Evolutionary conservation across 2,329 filamentous ascomycete genomes (phyloP), one percentile per base, ranked within the genome.

Genomic region (Aspergillus aculeatus): DNA sequence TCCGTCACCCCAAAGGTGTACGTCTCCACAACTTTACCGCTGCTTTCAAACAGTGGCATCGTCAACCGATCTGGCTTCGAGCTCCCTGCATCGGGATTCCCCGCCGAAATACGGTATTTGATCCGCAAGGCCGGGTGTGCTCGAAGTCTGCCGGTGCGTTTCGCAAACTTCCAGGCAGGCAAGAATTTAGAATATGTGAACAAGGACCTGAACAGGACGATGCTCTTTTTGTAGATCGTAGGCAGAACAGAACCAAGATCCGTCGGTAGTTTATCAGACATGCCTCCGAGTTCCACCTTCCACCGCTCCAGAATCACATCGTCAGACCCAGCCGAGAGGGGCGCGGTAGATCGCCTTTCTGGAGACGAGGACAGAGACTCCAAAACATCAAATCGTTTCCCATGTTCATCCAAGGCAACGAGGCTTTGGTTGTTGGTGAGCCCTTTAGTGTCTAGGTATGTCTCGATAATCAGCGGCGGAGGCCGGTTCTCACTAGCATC

Each of bases 161-260:
- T 89, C 70, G 89, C 87, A 70, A 96, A 89, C 77, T 89, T 96
- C 88, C 90, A 96, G 24, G 90, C 87, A 2, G 95, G 95, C 62
- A 96, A 80, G 62, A 97, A 84, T 68, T 91, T 89, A 47, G 91
- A 86, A 57, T 90, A 90, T 53, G 91, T 86, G 74, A 91, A 96
- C 50, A 99, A 83, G 1, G 92, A 92, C 61, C 95, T 86, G 77
- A 98, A 97, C 68, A 97, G 87, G 66, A 98, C 90, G 64, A 99
- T 96, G 68, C 91, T 92, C 78, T 96, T 95, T 79, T 99, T 99
- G 83, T 99, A 99, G 60, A 96, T 88, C 55, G 91, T 94, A 14
- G 95, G 92, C 54, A 98, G 80, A 32, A 85, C 80, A 50, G 84
- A 81, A 56, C 77, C 81, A 54, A 86, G 75, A 60, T 87, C 83